phyloP scores from a whole-genome alignment of 225 moss, liverwort and hornwort species.

The Ulota crispa region DNA sequence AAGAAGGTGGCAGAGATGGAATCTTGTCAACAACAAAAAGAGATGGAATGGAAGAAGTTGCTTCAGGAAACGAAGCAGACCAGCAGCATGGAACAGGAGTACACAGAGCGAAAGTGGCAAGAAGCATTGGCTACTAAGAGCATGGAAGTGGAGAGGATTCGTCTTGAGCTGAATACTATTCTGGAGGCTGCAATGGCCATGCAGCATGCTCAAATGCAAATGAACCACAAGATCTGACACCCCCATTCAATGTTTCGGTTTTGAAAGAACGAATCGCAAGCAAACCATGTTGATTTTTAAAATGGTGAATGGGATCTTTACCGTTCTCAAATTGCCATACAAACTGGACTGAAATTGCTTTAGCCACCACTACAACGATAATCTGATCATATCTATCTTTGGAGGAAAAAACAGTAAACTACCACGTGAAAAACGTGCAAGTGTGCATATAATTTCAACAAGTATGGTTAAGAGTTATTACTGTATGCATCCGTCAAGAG shows the following conservation, averaged over 20 bases:
- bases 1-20: slow-evolving; percentile 60
- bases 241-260: background rate
- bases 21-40: slow-evolving; percentile 50
- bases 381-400: background rate
- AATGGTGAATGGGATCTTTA: background rate
- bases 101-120: slow-evolving; percentile 29
- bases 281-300: background rate
- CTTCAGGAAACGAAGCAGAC: slow-evolving; percentile 42
- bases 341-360: background rate
- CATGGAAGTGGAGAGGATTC: slow-evolving; percentile 49
- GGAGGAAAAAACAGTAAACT: background rate
- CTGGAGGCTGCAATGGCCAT: slow-evolving; percentile 51
- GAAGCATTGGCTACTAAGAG: slow-evolving; percentile 44
- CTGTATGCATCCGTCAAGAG: background rate
- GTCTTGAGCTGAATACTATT: slow-evolving; percentile 45
- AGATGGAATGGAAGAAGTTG: slow-evolving; percentile 55
- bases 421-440: background rate
- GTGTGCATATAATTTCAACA: background rate
- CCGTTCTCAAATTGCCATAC: background rate
- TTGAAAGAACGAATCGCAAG: background rate
- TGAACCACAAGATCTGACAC: slow-evolving; percentile 19
- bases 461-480: background rate
- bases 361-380: background rate
- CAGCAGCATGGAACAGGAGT: slow-evolving; percentile 36
- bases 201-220: slow-evolving; percentile 48